phyloP scores from a whole-genome alignment of 1,284 basidiomycete genomes.

The Leccinum fuscescens region DNA sequence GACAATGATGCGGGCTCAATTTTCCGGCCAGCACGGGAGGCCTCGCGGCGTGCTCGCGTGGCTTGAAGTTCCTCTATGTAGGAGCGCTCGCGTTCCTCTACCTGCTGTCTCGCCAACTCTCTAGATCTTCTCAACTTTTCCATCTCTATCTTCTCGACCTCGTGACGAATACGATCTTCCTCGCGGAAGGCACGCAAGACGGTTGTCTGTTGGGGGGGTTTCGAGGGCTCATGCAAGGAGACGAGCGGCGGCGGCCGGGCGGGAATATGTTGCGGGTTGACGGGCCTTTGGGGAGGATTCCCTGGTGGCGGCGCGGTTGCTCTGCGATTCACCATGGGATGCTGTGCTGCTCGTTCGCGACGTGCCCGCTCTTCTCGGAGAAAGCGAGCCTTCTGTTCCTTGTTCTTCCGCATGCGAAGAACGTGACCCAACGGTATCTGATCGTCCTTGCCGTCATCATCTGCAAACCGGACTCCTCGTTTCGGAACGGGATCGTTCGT shows the following conservation, averaged over 20 bases:
- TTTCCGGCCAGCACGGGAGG: slow-evolving; percentile 44
- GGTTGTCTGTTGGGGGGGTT: slow-evolving; percentile 3
- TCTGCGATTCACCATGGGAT: slow-evolving; percentile 37
- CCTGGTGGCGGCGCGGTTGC: slow-evolving; percentile 15
- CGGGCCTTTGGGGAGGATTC: slow-evolving; percentile 13
- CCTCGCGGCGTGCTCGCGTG: slow-evolving; percentile 59
- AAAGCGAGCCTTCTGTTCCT: slow-evolving; percentile 69
- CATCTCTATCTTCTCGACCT: slow-evolving; percentile 48
- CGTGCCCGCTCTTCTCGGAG: slow-evolving; percentile 57
- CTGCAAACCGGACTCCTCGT: slow-evolving; percentile 68
- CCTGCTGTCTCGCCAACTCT: slow-evolving; percentile 54
- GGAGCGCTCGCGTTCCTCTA: slow-evolving; percentile 53
- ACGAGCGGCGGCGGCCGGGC: slow-evolving; percentile 24
- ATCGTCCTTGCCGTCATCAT: slow-evolving; percentile 62
- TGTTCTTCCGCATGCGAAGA: slow-evolving; percentile 64
- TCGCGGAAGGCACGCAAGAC: slow-evolving; percentile 28
- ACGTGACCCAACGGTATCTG: slow-evolving; percentile 65
- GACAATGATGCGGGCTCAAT: slow-evolving; percentile 20
- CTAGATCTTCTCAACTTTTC: slow-evolving; percentile 54
- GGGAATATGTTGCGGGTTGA: slow-evolving; percentile 17
- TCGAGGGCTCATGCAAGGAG: slow-evolving; percentile 15
- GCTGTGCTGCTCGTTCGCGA: slow-evolving; percentile 40
- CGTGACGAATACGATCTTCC: slow-evolving; percentile 50
- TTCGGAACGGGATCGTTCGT: slow-evolving; percentile 36
- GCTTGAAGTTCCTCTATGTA: slow-evolving; percentile 63